Evolutionary conservation across 331 rosid genomes (phyloP).

Genomic region (Ulmus americana): DNA sequence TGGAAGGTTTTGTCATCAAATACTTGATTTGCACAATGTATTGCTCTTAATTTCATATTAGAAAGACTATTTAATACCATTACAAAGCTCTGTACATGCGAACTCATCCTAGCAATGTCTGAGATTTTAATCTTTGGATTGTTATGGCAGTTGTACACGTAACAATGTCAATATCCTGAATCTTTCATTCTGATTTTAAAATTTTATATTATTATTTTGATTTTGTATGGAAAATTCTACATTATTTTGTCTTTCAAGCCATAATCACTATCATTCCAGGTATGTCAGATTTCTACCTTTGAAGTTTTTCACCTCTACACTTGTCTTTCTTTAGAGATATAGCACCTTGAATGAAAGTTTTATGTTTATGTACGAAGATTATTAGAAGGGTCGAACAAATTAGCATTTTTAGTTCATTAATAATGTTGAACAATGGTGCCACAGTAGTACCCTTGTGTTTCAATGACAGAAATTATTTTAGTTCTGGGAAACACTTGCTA

Average conservation of each 20-base stretch:
- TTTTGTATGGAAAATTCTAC: background rate
- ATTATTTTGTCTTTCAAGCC: background rate
- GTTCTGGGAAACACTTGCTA: background rate
- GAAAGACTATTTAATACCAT: too few species aligned
- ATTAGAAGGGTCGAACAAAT: background rate
- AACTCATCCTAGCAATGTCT: too few species aligned
- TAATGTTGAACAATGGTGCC: background rate
- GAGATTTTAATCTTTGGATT: too few species aligned
- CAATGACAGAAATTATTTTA: background rate
- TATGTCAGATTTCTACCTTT: too few species aligned
- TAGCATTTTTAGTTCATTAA: background rate
- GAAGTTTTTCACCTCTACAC: too few species aligned
- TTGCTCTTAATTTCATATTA: too few species aligned
- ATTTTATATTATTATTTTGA: background rate
- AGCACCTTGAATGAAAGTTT: background rate
- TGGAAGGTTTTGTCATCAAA: too few species aligned
- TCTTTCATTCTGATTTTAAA: slow-evolving; percentile 2
- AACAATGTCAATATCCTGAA: too few species aligned
- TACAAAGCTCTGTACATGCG: too few species aligned
- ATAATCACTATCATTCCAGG: background rate
- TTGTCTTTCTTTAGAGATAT: background rate
- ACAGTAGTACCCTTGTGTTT: background rate
- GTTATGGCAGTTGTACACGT: too few species aligned
- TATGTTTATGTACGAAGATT: background rate
- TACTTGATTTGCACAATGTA: too few species aligned